phyloP scores from a whole-genome alignment of 345 rosid species.

The Melaleuca alternifolia region DNA sequence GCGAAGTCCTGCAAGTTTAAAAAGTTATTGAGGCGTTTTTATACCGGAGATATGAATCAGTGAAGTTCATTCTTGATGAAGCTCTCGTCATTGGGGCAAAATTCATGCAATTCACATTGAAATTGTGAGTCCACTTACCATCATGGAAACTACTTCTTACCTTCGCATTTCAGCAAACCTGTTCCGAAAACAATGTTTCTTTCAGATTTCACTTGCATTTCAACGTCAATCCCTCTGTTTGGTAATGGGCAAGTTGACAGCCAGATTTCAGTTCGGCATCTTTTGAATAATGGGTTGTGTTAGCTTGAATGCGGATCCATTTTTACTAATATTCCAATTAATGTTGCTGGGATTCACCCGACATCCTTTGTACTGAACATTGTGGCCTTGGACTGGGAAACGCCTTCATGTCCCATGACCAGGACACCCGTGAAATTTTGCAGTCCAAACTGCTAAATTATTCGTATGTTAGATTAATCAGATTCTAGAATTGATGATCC shows the following conservation, averaged over 20 bases:
- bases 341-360: not conserved
- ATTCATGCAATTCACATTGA: not conserved
- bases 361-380: not conserved
- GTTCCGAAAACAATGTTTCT: not conserved
- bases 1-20: not conserved
- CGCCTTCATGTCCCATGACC: not conserved
- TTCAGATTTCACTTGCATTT: not conserved
- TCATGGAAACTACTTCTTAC: not conserved
- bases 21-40: not conserved
- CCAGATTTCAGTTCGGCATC: not conserved
- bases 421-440: not conserved
- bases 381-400: not conserved
- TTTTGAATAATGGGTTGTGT: not conserved
- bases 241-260: not conserved
- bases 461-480: too few relatives aligned
- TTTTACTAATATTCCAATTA: not conserved
- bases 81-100: not conserved
- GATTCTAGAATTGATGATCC: too few relatives aligned
- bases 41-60: not conserved
- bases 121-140: not conserved
- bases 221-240: not conserved
- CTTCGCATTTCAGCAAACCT: not conserved
- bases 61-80: not conserved
- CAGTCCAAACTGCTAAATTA: not conserved
- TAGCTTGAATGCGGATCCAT: not conserved